Conservation (phyloP, 345 rosid species). For the Pistacia integerrima region DNA sequence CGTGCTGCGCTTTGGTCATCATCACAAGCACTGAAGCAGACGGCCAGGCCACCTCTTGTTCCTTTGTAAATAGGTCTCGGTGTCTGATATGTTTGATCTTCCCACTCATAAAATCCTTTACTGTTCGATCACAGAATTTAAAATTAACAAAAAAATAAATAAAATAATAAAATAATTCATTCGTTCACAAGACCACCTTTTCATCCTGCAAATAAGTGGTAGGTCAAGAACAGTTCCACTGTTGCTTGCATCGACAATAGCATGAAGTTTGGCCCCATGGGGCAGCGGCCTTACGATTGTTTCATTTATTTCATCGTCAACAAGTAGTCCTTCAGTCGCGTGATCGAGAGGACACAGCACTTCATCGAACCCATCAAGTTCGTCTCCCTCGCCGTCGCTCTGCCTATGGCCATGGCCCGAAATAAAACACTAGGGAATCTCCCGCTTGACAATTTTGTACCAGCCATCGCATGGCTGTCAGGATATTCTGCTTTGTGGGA, state of each 20-base stretch:
- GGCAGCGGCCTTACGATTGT: conserved; percentile 74
- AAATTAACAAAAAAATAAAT: background rate
- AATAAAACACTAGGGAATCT: conserved; percentile 82
- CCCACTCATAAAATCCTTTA: conserved; percentile 68
- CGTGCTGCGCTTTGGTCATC: conserved; percentile 56
- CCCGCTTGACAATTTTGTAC: conserved; percentile 66
- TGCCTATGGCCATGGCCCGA: conserved; percentile 73
- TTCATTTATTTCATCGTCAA: conserved; percentile 69
- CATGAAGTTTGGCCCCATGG: conserved; percentile 67
- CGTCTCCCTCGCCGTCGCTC: conserved; percentile 50
- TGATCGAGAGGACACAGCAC: conserved; percentile 71
- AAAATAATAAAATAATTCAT: background rate
- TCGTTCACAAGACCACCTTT: conserved; percentile 34
- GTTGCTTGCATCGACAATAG: conserved; percentile 69
- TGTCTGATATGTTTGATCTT: conserved; percentile 41
- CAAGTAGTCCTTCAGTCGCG: conserved; percentile 64
- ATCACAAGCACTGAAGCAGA: conserved; percentile 74
- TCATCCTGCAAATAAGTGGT: conserved; percentile 63
- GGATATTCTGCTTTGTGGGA: conserved; percentile 76
- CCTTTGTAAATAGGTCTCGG: conserved; percentile 40
- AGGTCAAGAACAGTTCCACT: conserved; percentile 77
- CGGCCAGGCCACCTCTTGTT: conserved; percentile 70
- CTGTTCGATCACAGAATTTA: conserved; percentile 24
- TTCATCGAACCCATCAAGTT: conserved; percentile 74
- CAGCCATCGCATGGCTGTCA: conserved; percentile 69